phyloP scores from a whole-genome alignment of 83 land plant species.

The Isoetes engelmannii region DNA sequence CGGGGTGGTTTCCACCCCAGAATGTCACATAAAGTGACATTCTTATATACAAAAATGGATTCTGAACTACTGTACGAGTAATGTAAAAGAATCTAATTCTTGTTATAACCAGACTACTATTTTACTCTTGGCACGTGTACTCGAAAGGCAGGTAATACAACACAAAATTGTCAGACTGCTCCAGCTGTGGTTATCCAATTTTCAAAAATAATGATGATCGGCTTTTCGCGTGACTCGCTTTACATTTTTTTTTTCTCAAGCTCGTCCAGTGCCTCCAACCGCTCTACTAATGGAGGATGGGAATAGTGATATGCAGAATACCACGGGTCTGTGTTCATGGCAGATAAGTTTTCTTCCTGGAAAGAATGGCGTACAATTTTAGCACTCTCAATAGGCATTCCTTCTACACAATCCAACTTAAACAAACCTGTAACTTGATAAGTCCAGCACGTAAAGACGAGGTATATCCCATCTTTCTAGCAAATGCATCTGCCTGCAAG shows the following conservation, averaged over 20 bases:
- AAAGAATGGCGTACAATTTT: background rate
- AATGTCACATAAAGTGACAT: too few species aligned
- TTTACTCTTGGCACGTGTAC: too few species aligned
- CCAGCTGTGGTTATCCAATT: too few species aligned
- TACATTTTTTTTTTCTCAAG: conserved; percentile 46
- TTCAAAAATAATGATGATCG: too few species aligned
- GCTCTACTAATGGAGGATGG: conserved; percentile 95
- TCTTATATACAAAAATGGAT: too few species aligned
- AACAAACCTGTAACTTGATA: conserved; percentile 78
- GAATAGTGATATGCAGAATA: conserved; percentile 98
- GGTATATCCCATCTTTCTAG: conserved; percentile 80
- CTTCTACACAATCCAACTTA: conserved; percentile 2
- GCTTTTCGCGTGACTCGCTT: background rate
- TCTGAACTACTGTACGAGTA: too few species aligned
- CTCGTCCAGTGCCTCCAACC: conserved; percentile 72
- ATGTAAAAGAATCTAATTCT: too few species aligned
- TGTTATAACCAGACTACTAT: too few species aligned
- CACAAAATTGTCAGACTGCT: too few species aligned
- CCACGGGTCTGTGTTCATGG: conserved; percentile 99
- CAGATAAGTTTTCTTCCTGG: conserved; percentile 95
- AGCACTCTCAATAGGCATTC: background rate
- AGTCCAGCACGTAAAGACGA: conserved; percentile 65
- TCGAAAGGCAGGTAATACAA: too few species aligned
- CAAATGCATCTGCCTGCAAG: conserved; percentile 96
- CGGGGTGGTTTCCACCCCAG: too few species aligned